Evolutionary conservation across 306 rosid genomes (phyloP), one percentile per base, ranked within the genome.

Genomic region (Sphenostylis stenocarpa): DNA sequence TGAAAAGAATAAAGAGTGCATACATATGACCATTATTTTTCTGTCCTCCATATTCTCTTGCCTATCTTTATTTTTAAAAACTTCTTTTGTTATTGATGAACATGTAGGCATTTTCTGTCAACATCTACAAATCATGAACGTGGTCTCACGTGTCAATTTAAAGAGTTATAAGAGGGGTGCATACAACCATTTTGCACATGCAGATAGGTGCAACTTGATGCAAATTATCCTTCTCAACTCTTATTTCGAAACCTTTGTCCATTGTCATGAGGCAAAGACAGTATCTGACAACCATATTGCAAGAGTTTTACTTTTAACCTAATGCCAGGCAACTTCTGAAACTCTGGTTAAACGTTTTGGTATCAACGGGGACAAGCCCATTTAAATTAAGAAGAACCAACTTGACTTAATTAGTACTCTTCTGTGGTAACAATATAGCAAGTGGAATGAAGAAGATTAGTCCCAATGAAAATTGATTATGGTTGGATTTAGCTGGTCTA

Each of bases 281-380:
- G 29, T 68, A 44, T 84, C 97, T 89, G 92, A 89, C 91, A 76
- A 79, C 72, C 92, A 85, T 83, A 77, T 88, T 83, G 80, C 34
- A 76, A 77, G 78, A 47, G 66, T 60, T 88, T 82, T 77, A 80
- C 51, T 67, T 85, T 82, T 77, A 82, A 69, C 72, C 77, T 78
- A 74, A 75, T 79, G 86, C 86, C 83, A 80, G 91, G 75, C 88
- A 87, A 82, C 12, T 82, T 67, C 88, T 82, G 80, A 67, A 23
- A 26, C 62, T 12, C 41, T 49, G 57, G 26, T 77, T 34, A 76
- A 71, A 70, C 60, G 48, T 72, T 79, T 81, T 81, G 85, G 74
- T 57, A 65, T 78, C 79, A 80, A 75, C 80, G 70, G 70, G 56
- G 45, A 80, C 86, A 86, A 81, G 21, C 19, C 45, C 6, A 48